Base-by-base conservation (phyloP, 768 basidiomycete species). In the Leccinellum luteum region DNA sequence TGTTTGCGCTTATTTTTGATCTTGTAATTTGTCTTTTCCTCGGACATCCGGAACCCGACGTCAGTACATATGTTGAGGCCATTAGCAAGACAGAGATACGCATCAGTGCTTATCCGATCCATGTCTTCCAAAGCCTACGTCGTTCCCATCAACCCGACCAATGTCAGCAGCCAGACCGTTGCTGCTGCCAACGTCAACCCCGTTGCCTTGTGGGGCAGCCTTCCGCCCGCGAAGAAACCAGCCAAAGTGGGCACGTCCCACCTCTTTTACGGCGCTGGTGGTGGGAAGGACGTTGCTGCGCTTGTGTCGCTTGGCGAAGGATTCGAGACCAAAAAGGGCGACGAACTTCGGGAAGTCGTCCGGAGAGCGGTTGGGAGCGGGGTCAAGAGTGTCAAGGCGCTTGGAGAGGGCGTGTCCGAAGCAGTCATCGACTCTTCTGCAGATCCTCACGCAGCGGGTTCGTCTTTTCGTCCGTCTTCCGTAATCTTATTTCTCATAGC, bases 401-500 rank as follows among this genome's bases (percentile, higher is more conserved):
- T 85, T 4, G 80, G 76, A 14, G 84, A 90, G 17, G 84, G 84
- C 49, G 72, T 89, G 54, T 83, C 82, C 25, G 81, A 83, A 51
- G 82, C 89, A 43, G 57, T 75, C 23, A 73, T 93, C 52, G 90
- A 92, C 68, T 83, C 81, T 25, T 80, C 82, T 7, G 59, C 69
- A 1, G 89, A 92, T 70, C 80, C 89, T 21, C 90, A 93, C 60
- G 91, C 90, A 58, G 85, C 90, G 59, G 89, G 90, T 89, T 60
- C 54, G 51, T 48, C 52, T 3, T 25, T 44, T 27, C 27, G 31
- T 54, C 0, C 3, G 15, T 58, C 17, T 5, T 38, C 4, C 15
- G 44, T 23, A 6, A 23, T 3, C 0, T 7, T 34, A 2, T 38
- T 10, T 17, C 59, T 58, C 48, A 66, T 13, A 8, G 1, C 3